phyloP scores from a whole-genome alignment of 164 flowering plant genomes.

The Dillenia suffruticosa region DNA sequence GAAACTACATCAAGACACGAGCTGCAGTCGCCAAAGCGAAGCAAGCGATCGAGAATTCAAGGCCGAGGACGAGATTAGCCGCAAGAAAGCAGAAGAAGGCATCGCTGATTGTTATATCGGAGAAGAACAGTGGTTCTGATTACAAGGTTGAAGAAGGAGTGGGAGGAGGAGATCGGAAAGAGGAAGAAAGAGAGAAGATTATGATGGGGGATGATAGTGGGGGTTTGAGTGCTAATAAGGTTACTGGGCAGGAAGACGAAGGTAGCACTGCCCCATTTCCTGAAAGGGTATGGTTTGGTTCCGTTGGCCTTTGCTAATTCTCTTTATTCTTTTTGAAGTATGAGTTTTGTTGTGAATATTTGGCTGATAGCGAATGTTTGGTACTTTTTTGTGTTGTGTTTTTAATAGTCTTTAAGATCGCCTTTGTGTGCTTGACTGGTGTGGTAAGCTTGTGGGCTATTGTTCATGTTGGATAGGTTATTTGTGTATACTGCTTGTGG shows the following conservation, averaged over 20 bases:
- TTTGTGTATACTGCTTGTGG: too few species aligned
- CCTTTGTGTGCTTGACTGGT: too few species aligned
- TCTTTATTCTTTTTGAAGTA: not conserved
- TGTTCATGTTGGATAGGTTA: too few species aligned
- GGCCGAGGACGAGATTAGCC: conserved; percentile 26
- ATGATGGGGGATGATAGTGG: conserved; percentile 60
- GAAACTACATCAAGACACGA: conserved; percentile 41
- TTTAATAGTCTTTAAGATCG: too few species aligned
- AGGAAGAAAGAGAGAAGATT: conserved; percentile 12
- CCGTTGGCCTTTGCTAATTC: not conserved
- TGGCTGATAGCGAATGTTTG: not conserved
- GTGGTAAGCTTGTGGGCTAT: too few species aligned
- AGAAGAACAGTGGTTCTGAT: conserved; percentile 7
- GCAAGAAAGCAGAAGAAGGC: conserved; percentile 17
- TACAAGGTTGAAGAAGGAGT: conserved; percentile 11
- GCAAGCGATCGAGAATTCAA: conserved; percentile 26
- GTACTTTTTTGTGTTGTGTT: not conserved
- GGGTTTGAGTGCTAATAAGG: conserved; percentile 73
- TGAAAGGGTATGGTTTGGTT: conserved; percentile 45
- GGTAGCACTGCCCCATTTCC: conserved; percentile 71
- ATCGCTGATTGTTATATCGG: conserved; percentile 11
- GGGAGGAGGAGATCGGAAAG: conserved; percentile 1
- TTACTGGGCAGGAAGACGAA: conserved; percentile 62
- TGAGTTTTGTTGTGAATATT: not conserved
- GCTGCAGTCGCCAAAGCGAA: conserved; percentile 43